Evolutionary conservation across 2,329 filamentous ascomycete genomes (phyloP).

Genomic region (Ceratocystis huliohia): DNA sequence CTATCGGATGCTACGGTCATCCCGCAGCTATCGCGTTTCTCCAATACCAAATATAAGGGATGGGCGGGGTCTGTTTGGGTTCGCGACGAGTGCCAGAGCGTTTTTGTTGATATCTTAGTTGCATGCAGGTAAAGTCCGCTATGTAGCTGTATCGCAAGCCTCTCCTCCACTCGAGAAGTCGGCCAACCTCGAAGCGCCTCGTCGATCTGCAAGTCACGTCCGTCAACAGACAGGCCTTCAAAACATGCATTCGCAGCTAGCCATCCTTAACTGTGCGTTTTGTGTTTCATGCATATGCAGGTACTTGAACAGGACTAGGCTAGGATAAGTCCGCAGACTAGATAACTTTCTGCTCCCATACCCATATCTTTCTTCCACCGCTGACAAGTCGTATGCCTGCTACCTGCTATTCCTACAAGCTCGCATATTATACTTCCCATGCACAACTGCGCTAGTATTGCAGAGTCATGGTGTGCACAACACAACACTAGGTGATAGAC

Average conservation of each 20-base stretch:
- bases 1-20: not conserved
- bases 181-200: no score
- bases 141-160: not conserved
- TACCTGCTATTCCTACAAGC: no score
- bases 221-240: not conserved
- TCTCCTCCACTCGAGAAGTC: no score
- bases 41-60: not conserved
- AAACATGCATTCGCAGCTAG: constrained; percentile 3
- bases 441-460: no score
- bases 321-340: not conserved
- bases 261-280: constrained; percentile 8
- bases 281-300: constrained; percentile 6
- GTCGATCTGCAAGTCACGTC: constrained; percentile 5
- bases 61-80: no score
- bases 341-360: not conserved
- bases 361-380: no score
- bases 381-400: no score
- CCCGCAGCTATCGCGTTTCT: not conserved
- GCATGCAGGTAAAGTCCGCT: not conserved
- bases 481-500: not conserved
- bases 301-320: not conserved
- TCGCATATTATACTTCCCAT: no score
- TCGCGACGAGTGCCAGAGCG: no score
- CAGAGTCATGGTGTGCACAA: not conserved
- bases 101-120: no score